Conservation (phyloP, 345 rosid genomes). For the Eutrema heterophyllum region DNA sequence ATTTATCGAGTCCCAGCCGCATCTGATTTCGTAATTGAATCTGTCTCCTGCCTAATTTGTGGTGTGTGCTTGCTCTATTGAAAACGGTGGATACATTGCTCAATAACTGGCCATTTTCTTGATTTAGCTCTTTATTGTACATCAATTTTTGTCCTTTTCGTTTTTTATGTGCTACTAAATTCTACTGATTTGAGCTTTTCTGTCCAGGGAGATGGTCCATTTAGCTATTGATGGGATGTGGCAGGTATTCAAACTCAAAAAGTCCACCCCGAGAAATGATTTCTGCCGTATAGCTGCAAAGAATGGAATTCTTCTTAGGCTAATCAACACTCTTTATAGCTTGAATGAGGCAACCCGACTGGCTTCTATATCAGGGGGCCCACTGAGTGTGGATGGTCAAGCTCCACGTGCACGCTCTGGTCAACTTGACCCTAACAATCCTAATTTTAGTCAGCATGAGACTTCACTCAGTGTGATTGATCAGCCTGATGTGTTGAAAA, state of each 20-base stretch:
- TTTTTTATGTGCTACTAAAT: not conserved
- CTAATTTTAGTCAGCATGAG: slow-evolving; percentile 61
- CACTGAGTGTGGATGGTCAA: slow-evolving; percentile 53
- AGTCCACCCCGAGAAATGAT: slow-evolving; percentile 89
- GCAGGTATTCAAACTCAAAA: slow-evolving; percentile 97
- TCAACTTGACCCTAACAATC: slow-evolving; percentile 63
- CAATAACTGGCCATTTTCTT: not conserved
- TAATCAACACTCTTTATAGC: slow-evolving; percentile 91
- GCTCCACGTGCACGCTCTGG: slow-evolving; percentile 68
- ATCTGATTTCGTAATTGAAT: not conserved
- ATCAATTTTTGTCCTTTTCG: not conserved
- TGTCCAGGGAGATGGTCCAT: slow-evolving; percentile 98
- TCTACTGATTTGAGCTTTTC: slow-evolving; percentile 31
- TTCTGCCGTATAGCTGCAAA: slow-evolving; percentile 97
- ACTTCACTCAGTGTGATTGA: slow-evolving; percentile 41
- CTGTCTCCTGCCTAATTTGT: not conserved
- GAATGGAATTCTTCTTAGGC: slow-evolving; percentile 77
- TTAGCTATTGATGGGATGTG: slow-evolving; percentile 99
- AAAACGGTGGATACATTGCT: not conserved
- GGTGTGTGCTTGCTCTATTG: not conserved
- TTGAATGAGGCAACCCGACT: slow-evolving; percentile 90
- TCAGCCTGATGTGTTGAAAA: slow-evolving; percentile 57
- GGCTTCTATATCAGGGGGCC: slow-evolving; percentile 61
- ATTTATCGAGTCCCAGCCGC: slow-evolving; percentile 1
- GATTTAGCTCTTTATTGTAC: not conserved